These are phyloP conservation scores for Luzula sylvatica DNA, from an alignment of 176 grass and related monocot species.

Conservation along the genomic window DNA sequence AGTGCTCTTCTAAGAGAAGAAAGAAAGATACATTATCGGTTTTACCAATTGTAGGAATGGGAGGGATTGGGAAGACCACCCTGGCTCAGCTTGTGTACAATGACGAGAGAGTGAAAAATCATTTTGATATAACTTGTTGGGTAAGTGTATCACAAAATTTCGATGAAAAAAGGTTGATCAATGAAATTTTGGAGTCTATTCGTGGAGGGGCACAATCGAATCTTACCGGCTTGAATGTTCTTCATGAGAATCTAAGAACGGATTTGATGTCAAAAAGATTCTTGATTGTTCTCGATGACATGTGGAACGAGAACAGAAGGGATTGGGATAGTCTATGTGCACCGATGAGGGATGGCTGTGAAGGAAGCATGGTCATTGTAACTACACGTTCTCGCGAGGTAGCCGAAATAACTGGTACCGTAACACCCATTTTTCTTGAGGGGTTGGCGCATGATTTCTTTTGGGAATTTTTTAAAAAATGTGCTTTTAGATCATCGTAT, in stretches of 20 bases:
- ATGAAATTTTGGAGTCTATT: conserved; percentile 31
- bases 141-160: conserved; percentile 28
- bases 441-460: conserved; percentile 17
- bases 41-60: conserved; percentile 33
- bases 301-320: conserved; percentile 27
- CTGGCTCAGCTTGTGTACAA: conserved; percentile 36
- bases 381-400: conserved; percentile 32
- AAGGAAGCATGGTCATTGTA: conserved; percentile 46
- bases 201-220: background rate
- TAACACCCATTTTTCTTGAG: background rate
- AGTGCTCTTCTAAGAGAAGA: conserved; percentile 2
- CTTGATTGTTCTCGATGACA: conserved; percentile 44
- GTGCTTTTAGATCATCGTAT: conserved; percentile 27
- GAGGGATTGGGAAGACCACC: conserved; percentile 43
- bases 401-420: conserved; percentile 28
- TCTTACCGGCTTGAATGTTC: conserved; percentile 13
- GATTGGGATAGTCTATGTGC: conserved; percentile 24
- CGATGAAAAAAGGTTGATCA: conserved; percentile 26
- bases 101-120: conserved; percentile 9
- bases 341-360: conserved; percentile 23
- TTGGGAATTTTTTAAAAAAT: conserved; percentile 18
- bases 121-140: conserved; percentile 30
- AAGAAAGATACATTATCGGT: conserved; percentile 16
- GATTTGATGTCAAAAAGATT: conserved; percentile 22
- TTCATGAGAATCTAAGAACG: conserved; percentile 17